Evolutionary conservation across 140 eudicot species (phyloP).

Genomic region (Anethum foeniculum): DNA sequence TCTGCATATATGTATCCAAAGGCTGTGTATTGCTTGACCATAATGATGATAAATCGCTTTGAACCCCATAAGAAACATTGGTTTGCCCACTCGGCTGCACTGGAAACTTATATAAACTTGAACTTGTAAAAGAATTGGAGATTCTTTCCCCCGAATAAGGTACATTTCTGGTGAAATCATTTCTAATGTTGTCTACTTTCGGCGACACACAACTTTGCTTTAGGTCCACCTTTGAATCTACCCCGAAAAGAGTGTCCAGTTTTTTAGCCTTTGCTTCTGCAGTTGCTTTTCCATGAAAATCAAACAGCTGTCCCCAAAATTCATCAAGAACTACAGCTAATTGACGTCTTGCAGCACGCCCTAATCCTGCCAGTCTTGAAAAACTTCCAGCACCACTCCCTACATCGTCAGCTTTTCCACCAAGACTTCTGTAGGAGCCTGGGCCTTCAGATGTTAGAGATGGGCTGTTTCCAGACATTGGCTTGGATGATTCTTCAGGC

Average conservation of each 20-base stretch:
- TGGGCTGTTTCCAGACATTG: conserved; percentile 32
- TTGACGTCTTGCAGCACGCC: conserved; percentile 89
- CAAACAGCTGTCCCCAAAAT: conserved; percentile 89
- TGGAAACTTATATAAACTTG: conserved; percentile 32
- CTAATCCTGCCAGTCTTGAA: conserved; percentile 71
- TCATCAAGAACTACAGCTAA: conserved; percentile 78
- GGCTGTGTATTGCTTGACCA: conserved; percentile 47
- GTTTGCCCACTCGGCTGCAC: conserved; percentile 39
- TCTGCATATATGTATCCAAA: conserved; percentile 48
- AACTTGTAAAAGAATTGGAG: conserved; percentile 28
- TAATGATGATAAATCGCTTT: conserved; percentile 28
- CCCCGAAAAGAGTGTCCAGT: conserved; percentile 58
- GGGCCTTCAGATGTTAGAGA: conserved; percentile 52
- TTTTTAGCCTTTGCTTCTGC: conserved; percentile 67
- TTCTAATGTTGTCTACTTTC: conserved; percentile 32
- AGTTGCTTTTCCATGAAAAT: conserved; percentile 75
- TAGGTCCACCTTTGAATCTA: conserved; percentile 38
- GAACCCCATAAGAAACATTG: conserved; percentile 36
- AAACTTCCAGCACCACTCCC: conserved; percentile 83
- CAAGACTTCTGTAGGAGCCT: conserved; percentile 52
- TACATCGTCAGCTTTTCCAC: conserved; percentile 56
- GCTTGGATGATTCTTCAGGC: conserved; percentile 44
- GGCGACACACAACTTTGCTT: conserved; percentile 28
- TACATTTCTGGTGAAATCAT: conserved; percentile 25
- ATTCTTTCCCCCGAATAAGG: conserved; percentile 28